Conservation (phyloP, 129 eudicot species). For the Dittrichia graveolens region DNA sequence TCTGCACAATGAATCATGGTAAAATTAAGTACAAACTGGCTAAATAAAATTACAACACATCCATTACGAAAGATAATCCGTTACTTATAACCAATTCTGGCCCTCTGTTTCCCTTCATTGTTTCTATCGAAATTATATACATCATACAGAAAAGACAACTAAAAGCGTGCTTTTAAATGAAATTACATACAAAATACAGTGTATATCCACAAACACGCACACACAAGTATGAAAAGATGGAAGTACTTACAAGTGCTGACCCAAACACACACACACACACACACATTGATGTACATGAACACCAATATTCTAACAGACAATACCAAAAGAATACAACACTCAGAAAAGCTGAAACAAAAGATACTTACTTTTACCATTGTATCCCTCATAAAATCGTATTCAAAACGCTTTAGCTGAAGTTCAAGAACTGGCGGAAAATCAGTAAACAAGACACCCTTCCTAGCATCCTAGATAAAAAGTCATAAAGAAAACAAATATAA, state of each 20-base stretch:
- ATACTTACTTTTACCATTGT: conserved; percentile 78
- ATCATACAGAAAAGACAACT: neutral
- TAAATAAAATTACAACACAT: neutral
- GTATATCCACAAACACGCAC: too few species aligned
- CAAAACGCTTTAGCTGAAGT: conserved; percentile 84
- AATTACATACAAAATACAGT: neutral
- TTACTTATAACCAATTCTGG: neutral
- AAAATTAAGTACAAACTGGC: neutral
- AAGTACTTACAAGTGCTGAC: neutral
- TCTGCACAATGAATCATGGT: conserved; percentile 48
- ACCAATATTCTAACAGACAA: conserved; percentile 12
- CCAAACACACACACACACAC: too few species aligned
- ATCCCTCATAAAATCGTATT: conserved; percentile 80
- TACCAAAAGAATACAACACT: neutral
- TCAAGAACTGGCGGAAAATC: conserved; percentile 84
- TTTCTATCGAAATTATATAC: conserved; percentile 1
- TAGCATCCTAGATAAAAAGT: conserved; percentile 55
- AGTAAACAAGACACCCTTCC: conserved; percentile 73
- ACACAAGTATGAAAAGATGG: conserved; percentile 4
- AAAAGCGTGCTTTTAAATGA: neutral
- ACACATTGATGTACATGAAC: conserved; percentile 17
- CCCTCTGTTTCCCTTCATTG: conserved; percentile 13
- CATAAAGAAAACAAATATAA: neutral
- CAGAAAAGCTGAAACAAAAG: neutral
- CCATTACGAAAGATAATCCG: conserved; percentile 11